These are phyloP conservation scores for Solanum sejunctum DNA, from an alignment of 257 asterid species.

Conservation along the genomic window DNA sequence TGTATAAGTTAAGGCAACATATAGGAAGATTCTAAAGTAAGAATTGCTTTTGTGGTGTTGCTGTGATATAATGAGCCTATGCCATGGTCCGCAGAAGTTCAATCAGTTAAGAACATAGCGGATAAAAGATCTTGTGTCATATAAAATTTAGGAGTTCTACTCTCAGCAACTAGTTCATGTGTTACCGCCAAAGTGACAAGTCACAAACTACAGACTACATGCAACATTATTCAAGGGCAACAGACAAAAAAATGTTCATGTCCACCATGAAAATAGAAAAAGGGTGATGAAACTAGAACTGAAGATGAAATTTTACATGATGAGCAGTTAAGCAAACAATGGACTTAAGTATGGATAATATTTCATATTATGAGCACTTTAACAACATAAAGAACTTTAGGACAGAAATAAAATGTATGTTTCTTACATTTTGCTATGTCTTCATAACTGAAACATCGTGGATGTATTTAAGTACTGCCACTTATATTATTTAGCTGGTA, in stretches of 20 bases:
- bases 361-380: not conserved
- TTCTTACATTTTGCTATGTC: not conserved
- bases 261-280: not conserved
- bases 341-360: not conserved
- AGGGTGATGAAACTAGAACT: not conserved
- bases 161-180: too few species aligned
- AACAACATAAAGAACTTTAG: not conserved
- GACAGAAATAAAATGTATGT: not conserved
- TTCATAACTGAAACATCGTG: not conserved
- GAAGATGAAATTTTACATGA: not conserved
- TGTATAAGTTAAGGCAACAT: too few species aligned
- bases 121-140: too few species aligned
- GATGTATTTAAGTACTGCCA: not conserved
- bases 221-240: too few species aligned
- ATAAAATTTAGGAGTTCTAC: too few species aligned
- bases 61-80: conserved; percentile 55
- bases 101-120: not conserved
- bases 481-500: not conserved
- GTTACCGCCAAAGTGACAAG: too few species aligned
- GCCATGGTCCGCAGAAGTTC: not conserved
- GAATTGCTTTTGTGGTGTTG: conserved; percentile 67
- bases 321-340: not conserved
- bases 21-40: too few species aligned
- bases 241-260: not conserved
- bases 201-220: too few species aligned